phyloP scores from a whole-genome alignment of 2,329 filamentous ascomycete genomes.

The Tympanopsis confertula region DNA sequence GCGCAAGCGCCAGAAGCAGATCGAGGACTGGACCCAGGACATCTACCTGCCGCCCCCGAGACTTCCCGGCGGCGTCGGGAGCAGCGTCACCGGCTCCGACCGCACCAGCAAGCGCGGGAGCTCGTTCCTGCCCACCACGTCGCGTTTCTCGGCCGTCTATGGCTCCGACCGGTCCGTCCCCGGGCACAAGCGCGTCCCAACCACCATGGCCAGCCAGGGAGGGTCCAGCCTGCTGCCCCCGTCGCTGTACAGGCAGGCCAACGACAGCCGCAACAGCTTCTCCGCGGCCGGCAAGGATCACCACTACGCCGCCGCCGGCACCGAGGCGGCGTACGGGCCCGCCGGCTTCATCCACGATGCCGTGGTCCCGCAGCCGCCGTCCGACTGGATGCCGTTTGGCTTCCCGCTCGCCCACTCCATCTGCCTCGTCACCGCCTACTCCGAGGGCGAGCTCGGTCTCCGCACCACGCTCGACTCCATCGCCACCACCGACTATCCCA shows the following conservation, averaged over 20 bases:
- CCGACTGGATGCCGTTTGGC: constrained; percentile 94
- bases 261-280: constrained; percentile 55
- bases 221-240: constrained; percentile 61
- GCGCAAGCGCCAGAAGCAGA: constrained; percentile 80
- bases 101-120: constrained; percentile 70
- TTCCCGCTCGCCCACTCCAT: constrained; percentile 89
- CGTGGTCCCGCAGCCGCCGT: constrained; percentile 88
- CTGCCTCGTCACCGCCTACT: constrained; percentile 92
- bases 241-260: constrained; percentile 59
- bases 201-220: constrained; percentile 89
- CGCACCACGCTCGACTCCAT: constrained; percentile 92
- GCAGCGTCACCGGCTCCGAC: constrained; percentile 50
- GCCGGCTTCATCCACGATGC: constrained; percentile 93
- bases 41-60: constrained; percentile 87
- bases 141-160: constrained; percentile 85
- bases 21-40: constrained; percentile 95
- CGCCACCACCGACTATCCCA: constrained; percentile 94
- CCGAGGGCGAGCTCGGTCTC: constrained; percentile 84
- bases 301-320: constrained; percentile 38
- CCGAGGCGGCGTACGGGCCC: constrained; percentile 63
- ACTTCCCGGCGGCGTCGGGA: constrained; percentile 63
- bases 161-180: constrained; percentile 51
- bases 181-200: constrained; percentile 47
- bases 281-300: constrained; percentile 47
- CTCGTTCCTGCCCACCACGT: constrained; percentile 80